A percentile compares a stretch with the other conserved stretches of the same genome.
These are phyloP conservation scores for Dryas integrifolia DNA, from an alignment of 331 rosid species.

Conservation along the genomic window DNA sequence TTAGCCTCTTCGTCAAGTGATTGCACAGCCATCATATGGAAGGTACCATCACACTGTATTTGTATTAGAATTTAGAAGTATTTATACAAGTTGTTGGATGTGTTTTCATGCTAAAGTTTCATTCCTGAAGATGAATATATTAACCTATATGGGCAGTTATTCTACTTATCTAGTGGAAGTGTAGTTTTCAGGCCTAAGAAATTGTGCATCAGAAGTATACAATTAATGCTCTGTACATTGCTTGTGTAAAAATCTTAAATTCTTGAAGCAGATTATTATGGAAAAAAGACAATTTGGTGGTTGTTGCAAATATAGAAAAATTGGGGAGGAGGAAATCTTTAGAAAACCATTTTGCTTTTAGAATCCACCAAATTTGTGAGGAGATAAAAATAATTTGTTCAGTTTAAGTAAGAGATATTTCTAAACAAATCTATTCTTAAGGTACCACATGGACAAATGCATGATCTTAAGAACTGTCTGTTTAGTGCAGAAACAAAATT, in stretches of 20 bases:
- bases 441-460: background rate
- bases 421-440: background rate
- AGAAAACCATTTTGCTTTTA: background rate
- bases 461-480: background rate
- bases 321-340: background rate
- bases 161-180: background rate
- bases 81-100: conserved; percentile 16
- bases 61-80: conserved; percentile 11
- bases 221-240: background rate
- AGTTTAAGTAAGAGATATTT: background rate
- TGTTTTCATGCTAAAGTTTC: conserved; percentile 15
- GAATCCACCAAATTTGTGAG: background rate
- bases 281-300: background rate
- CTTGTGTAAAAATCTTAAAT: background rate
- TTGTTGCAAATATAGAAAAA: background rate
- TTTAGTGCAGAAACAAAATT: background rate
- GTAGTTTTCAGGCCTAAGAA: background rate
- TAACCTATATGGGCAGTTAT: background rate
- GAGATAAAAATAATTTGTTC: background rate
- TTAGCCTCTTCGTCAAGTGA: conserved; percentile 89
- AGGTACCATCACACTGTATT: conserved; percentile 50
- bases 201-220: background rate
- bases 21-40: conserved; percentile 82
- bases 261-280: background rate
- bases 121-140: conserved; percentile 16